A percentile compares a stretch with the other conserved stretches of the same genome.
Conservation (phyloP, 192 early-diverging fungal genomes). For the Linnemannia schmuckeri region DNA sequence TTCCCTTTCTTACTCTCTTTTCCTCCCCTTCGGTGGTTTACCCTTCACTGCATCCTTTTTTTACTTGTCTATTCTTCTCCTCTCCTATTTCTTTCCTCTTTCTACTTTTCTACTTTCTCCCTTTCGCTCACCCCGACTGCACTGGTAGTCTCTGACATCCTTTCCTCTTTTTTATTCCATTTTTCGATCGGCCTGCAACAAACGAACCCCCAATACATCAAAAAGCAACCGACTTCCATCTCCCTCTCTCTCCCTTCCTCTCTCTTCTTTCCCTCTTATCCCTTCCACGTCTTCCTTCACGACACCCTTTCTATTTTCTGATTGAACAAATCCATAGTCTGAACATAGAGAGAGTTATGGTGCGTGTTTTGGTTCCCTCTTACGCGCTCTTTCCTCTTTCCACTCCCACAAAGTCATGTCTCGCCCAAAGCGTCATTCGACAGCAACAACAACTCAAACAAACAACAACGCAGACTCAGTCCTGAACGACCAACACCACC, state of each 20-base stretch:
- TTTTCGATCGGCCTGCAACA: neutral
- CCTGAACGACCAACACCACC: conserved; percentile 16
- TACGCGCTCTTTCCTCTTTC: neutral
- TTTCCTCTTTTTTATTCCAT: neutral
- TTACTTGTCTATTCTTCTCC: neutral
- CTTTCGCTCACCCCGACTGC: neutral
- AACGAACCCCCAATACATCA: neutral
- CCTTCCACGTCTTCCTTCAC: neutral
- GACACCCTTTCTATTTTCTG: neutral
- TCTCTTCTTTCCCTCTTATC: neutral
- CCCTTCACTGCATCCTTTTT: neutral
- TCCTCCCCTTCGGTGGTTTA: neutral
- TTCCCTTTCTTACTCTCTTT: neutral
- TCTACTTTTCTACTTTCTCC: neutral
- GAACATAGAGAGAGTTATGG: conserved; percentile 21
- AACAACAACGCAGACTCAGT: conserved; percentile 8
- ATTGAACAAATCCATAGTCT: neutral
- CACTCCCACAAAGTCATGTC: conserved; percentile 33
- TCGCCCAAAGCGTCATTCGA: conserved; percentile 21
- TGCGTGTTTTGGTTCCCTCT: conserved; percentile 28
- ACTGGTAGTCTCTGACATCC: neutral
- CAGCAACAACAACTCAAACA: conserved; percentile 4
- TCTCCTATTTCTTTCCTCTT: neutral
- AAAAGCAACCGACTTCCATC: neutral
- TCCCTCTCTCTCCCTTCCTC: neutral